These are phyloP conservation scores for Moesziomyces sp. DNA, from an alignment of 1,284 basidiomycete genomes.

Conservation along the genomic window DNA sequence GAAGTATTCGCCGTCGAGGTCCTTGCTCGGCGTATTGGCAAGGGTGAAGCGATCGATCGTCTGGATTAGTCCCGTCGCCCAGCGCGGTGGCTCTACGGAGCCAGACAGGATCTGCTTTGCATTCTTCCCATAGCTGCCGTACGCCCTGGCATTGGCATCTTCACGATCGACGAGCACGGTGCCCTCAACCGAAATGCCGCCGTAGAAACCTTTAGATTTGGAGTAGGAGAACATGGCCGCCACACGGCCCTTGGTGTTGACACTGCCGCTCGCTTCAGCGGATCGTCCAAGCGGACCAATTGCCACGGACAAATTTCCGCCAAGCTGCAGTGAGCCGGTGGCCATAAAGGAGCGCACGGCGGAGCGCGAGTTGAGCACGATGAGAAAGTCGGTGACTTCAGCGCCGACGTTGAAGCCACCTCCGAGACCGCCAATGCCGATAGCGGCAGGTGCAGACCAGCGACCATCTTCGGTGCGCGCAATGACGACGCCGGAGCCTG, in stretches of 20 bases:
- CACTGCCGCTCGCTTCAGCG: constrained; percentile 87
- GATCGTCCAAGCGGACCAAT: constrained; percentile 93
- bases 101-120: constrained; percentile 63
- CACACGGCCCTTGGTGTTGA: constrained; percentile 86
- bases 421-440: constrained; percentile 84
- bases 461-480: constrained; percentile 84
- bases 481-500: constrained; percentile 91
- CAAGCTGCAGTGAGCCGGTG: constrained; percentile 85
- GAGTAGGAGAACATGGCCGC: constrained; percentile 93
- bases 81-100: constrained; percentile 49
- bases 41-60: constrained; percentile 57
- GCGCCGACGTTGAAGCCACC: constrained; percentile 84
- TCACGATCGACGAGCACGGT: constrained; percentile 94
- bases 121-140: constrained; percentile 51
- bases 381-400: constrained; percentile 92
- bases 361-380: constrained; percentile 85
- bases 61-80: constrained; percentile 39
- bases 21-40: constrained; percentile 44
- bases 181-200: constrained; percentile 86
- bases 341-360: constrained; percentile 89
- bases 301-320: constrained; percentile 76
- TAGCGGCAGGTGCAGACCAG: constrained; percentile 94
- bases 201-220: constrained; percentile 91
- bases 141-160: constrained; percentile 72
- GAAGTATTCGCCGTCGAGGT: constrained; percentile 47